These are phyloP conservation scores for Backusella circina DNA, from an alignment of 192 early-diverging fungal species.

Conservation along the genomic window DNA sequence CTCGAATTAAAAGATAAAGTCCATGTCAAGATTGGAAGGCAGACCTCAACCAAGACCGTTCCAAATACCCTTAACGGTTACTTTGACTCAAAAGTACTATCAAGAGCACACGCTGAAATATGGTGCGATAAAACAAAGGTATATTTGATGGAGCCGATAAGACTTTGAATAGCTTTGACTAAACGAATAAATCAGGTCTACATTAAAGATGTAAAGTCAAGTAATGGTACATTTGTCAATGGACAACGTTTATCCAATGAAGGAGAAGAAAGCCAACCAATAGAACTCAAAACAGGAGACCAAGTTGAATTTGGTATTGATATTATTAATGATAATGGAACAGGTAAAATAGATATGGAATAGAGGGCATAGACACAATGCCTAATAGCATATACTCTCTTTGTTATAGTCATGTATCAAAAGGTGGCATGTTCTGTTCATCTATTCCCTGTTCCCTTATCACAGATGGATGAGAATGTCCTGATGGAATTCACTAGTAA, in stretches of 20 bases:
- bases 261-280: conserved; percentile 51
- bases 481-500: conserved; percentile 11
- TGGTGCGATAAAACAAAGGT: conserved; percentile 65
- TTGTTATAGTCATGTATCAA: conserved; percentile 27
- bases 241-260: conserved; percentile 65
- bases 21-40: conserved; percentile 67
- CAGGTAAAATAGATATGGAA: conserved; percentile 41
- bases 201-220: conserved; percentile 72
- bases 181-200: conserved; percentile 42
- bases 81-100: conserved; percentile 83
- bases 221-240: conserved; percentile 84
- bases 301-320: conserved; percentile 78
- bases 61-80: conserved; percentile 69
- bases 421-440: conserved; percentile 28
- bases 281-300: conserved; percentile 59
- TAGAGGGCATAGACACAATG: too few species aligned
- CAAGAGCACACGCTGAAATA: conserved; percentile 72
- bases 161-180: too few species aligned
- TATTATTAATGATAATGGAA: conserved; percentile 70
- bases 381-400: neutral
- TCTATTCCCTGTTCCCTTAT: conserved; percentile 9
- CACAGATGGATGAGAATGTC: conserved; percentile 12
- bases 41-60: conserved; percentile 55
- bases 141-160: too few species aligned
- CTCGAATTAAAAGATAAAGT: conserved; percentile 49